Evolutionary conservation across 345 rosid species (phyloP).

Genomic region (Aquilaria sinensis): DNA sequence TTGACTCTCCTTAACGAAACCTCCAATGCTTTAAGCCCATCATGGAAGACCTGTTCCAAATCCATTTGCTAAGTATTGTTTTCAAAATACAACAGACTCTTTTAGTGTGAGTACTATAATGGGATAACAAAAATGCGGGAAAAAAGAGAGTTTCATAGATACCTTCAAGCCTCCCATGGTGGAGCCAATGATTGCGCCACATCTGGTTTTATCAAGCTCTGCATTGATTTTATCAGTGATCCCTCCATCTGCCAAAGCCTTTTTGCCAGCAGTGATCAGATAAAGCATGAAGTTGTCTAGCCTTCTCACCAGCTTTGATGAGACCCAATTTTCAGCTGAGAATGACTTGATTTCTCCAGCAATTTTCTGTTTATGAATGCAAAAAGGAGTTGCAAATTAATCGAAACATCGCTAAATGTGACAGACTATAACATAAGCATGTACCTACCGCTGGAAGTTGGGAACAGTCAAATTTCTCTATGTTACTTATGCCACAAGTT

Average conservation of each 20-base stretch:
- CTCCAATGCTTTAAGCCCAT: no score
- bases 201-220: slow-evolving; percentile 35
- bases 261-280: slow-evolving; percentile 52
- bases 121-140: no score
- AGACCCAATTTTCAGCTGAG: slow-evolving; percentile 45
- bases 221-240: slow-evolving; percentile 36
- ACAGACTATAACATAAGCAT: no score
- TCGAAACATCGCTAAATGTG: not conserved
- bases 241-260: slow-evolving; percentile 55
- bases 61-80: no score
- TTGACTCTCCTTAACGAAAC: no score
- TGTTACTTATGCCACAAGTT: slow-evolving; percentile 43
- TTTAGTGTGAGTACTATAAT: no score
- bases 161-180: no score
- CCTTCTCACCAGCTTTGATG: slow-evolving; percentile 48
- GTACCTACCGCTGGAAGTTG: slow-evolving; percentile 36
- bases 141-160: no score
- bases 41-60: no score
- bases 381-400: no score
- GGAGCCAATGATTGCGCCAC: slow-evolving; percentile 23
- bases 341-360: slow-evolving; percentile 49
- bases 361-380: slow-evolving; percentile 26
- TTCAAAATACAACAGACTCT: no score
- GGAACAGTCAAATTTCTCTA: slow-evolving; percentile 51
- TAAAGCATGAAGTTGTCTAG: slow-evolving; percentile 57